Base-by-base conservation (phyloP, 2,329 filamentous ascomycete genomes). In the Macroventuria anomochaeta region DNA sequence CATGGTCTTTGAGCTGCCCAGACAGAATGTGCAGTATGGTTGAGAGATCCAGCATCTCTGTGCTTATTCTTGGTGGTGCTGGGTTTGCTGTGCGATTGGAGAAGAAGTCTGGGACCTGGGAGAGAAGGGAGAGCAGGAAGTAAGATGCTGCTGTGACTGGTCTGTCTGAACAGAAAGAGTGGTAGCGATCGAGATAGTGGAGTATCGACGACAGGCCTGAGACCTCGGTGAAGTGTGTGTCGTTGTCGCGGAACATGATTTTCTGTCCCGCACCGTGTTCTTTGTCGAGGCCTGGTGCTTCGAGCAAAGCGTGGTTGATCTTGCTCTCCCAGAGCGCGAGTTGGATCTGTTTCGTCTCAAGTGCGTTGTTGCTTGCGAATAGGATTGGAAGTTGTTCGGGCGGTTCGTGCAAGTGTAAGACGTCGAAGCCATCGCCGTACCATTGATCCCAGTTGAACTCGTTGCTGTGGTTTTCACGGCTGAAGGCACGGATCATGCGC, bases 401-500 rank as follows among this genome's bases (percentile, higher is more conserved):
- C 1, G 72, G 62, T 17, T 53, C 36, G 5, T 71, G 60, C 38
- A 83, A 69, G 65, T 95, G 88, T 53, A 95, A 75, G 5, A 96
- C 91, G 67, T 99, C 90, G 59, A 92, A 96, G 0, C 95, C 95
- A 0, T 68, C 63, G 0, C 92, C 93, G 67, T 99, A 99, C 20
- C 83, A 76, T 0, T 77, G 77, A 4, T 87, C 79, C 93, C 93
- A 96, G 63, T 89, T 81, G 59, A 95, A 92, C 3, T 85, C 79
- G 4, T 82, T 78, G 51, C 62, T 60, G 41, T 90, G 87, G 68
- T 99, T 99, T 78, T 99, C 95, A 13, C 81, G 81, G 0, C 91
- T 89, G 75, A 99, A 97, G 0, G 89, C 91, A 47, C 79, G 80
- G 34, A 97, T 81, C 78, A 99, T 84, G 38, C 76, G 76, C 40